Percentiles rank a stretch among this genome's conserved stretches.
These are phyloP conservation scores for Fusarium proliferatum DNA, from an alignment of 2,329 filamentous ascomycete genomes.

Conservation along the genomic window DNA sequence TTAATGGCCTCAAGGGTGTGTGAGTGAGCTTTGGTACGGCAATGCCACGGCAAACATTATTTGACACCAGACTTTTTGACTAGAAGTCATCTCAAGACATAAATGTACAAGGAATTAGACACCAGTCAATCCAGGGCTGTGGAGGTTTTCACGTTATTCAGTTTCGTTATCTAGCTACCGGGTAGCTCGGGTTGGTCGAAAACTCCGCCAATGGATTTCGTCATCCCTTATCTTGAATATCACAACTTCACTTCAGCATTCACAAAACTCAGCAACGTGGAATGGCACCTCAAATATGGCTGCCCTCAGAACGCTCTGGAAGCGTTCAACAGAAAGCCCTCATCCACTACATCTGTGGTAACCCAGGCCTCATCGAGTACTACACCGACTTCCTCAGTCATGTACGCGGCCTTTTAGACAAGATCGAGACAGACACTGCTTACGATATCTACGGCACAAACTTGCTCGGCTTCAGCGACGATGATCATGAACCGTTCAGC, in stretches of 20 bases:
- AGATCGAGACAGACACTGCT: constrained; percentile 50
- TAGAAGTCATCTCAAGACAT: not conserved
- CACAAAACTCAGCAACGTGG: not conserved
- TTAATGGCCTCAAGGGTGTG: not conserved
- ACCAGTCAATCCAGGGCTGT: not conserved
- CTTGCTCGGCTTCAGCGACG: constrained; percentile 68
- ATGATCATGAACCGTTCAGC: constrained; percentile 61
- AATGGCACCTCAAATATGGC: constrained; percentile 45
- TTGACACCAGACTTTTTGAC: not conserved
- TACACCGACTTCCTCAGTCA: constrained; percentile 74
- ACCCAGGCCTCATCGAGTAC: constrained; percentile 80
- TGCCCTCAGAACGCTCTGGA: constrained; percentile 44
- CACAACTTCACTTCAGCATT: not conserved
- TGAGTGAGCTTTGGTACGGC: not conserved
- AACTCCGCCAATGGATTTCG: not conserved
- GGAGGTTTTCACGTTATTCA: not conserved
- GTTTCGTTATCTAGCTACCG: not conserved
- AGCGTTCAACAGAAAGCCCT: constrained; percentile 55
- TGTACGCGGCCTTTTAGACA: constrained; percentile 65
- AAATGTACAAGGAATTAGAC: not conserved
- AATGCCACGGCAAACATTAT: not conserved
- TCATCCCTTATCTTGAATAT: not conserved
- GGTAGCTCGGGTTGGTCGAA: constrained; percentile 1
- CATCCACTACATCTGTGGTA: constrained; percentile 80
- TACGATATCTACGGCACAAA: constrained; percentile 70